A percentile compares a stretch with the other conserved stretches of the same genome.
phyloP scores from a whole-genome alignment of 805 yeast genomes.

The Cyberlindnera mycetangii region DNA sequence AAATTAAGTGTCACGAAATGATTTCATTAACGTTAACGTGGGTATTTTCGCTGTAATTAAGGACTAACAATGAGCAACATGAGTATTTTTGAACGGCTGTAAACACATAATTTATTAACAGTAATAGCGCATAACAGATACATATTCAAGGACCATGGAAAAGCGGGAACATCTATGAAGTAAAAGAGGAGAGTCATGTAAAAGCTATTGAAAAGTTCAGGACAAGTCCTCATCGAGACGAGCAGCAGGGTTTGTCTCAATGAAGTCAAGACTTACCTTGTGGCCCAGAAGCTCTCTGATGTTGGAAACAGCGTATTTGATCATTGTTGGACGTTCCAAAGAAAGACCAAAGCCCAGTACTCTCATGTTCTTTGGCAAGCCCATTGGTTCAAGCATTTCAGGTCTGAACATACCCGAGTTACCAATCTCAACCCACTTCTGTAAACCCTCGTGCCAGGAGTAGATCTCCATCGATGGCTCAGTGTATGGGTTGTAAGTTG shows the following conservation, averaged over 20 bases:
- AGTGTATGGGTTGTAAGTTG: constrained; percentile 98
- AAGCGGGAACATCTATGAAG: neutral
- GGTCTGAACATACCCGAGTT: constrained; percentile 99
- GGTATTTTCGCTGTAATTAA: neutral
- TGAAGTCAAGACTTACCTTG: constrained; percentile 90
- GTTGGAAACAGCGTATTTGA: constrained; percentile 91
- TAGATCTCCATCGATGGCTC: constrained; percentile 98
- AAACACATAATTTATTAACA: neutral
- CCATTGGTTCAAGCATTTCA: constrained; percentile 98
- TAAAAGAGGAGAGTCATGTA: neutral
- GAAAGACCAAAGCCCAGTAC: constrained; percentile 98
- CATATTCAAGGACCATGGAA: neutral
- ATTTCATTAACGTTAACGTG: neutral
- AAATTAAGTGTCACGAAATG: neutral
- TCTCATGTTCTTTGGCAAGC: constrained; percentile 89
- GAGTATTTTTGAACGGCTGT: neutral
- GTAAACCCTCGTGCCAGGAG: constrained; percentile 92
- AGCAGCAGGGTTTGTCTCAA: constrained; percentile 96
- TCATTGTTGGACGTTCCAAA: constrained; percentile 98
- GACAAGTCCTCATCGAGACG: constrained; percentile 74
- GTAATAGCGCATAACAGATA: neutral
- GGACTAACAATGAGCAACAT: too few species aligned
- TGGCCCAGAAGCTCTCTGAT: constrained; percentile 97
- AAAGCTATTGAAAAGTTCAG: neutral
- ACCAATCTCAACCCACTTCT: constrained; percentile 99